Percentiles rank a stretch among this genome's conserved stretches.
Conservation (phyloP, 2,329 filamentous ascomycete genomes). For the Colletotrichum graminicola region DNA sequence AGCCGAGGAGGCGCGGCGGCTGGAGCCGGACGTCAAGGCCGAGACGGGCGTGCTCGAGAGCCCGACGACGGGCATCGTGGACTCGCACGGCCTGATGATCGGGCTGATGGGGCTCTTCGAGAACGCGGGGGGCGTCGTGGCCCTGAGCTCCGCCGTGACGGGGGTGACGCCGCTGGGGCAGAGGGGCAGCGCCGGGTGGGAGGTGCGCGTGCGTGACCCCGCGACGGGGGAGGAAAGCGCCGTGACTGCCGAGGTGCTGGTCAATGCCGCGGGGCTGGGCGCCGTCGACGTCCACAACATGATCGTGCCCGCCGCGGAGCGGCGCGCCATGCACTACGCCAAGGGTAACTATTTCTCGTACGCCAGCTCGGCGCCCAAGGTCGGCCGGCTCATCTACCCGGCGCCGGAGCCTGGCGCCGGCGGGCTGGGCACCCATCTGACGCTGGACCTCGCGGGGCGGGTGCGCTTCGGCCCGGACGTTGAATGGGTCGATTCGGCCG, state of each 20-base stretch:
- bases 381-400: constrained; percentile 86
- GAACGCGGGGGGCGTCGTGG: constrained; percentile 79
- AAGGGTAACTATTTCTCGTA: constrained; percentile 98
- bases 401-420: constrained; percentile 84
- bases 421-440: constrained; percentile 93
- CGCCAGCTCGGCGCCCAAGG: constrained; percentile 69
- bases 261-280: constrained; percentile 88
- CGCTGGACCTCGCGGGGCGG: constrained; percentile 85
- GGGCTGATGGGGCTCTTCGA: constrained; percentile 82
- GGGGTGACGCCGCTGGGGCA: constrained; percentile 64
- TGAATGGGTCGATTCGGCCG: constrained; percentile 84
- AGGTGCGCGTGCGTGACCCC: constrained; percentile 67
- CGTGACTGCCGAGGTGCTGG: constrained; percentile 80
- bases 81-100: constrained; percentile 87
- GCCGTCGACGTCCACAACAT: constrained; percentile 85
- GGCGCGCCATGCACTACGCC: constrained; percentile 79
- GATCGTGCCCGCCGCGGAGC: constrained; percentile 72
- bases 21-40: constrained; percentile 83
- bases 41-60: constrained; percentile 83
- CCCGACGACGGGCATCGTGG: constrained; percentile 89
- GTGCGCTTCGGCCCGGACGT: constrained; percentile 95
- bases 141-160: constrained; percentile 76
- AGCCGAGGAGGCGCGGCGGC: constrained; percentile 67
- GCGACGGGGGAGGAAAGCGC: constrained; percentile 61
- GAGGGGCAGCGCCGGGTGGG: constrained; percentile 74